These are phyloP conservation scores for Hypocrella siamensis DNA, from an alignment of 2,329 filamentous ascomycete genomes.

Conservation along the genomic window DNA sequence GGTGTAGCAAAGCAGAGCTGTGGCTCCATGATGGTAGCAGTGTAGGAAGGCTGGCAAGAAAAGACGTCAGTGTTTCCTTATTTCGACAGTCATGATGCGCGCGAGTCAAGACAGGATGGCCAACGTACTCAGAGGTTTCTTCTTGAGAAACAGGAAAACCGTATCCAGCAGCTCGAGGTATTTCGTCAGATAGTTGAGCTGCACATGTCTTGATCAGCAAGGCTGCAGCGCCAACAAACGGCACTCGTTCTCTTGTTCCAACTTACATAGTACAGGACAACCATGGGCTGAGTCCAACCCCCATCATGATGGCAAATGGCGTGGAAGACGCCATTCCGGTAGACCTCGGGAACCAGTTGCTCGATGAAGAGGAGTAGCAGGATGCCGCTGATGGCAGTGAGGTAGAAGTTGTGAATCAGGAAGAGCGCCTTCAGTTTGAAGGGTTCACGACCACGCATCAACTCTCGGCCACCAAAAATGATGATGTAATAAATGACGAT, in stretches of 20 bases:
- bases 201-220: constrained; percentile 4
- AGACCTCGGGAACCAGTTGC: constrained; percentile 74
- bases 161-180: constrained; percentile 93
- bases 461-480: constrained; percentile 82
- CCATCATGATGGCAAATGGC: constrained; percentile 68
- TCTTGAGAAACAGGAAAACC: constrained; percentile 95
- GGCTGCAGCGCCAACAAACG: background rate
- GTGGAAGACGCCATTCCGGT: constrained; percentile 70
- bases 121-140: constrained; percentile 72
- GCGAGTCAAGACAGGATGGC: too few relatives aligned
- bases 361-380: constrained; percentile 79
- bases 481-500: constrained; percentile 81
- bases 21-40: constrained; percentile 97
- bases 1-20: constrained; percentile 92
- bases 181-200: constrained; percentile 98
- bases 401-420: constrained; percentile 91
- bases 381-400: constrained; percentile 70
- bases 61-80: too few relatives aligned
- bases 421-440: constrained; percentile 82
- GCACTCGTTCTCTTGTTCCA: constrained; percentile 1
- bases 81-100: too few relatives aligned
- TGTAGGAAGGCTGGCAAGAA: constrained; percentile 67
- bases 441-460: constrained; percentile 76
- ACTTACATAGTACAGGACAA: constrained; percentile 91
- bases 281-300: constrained; percentile 86